Conservation (phyloP, 192 early-diverging fungal genomes). For the Coemansia javaensis region DNA sequence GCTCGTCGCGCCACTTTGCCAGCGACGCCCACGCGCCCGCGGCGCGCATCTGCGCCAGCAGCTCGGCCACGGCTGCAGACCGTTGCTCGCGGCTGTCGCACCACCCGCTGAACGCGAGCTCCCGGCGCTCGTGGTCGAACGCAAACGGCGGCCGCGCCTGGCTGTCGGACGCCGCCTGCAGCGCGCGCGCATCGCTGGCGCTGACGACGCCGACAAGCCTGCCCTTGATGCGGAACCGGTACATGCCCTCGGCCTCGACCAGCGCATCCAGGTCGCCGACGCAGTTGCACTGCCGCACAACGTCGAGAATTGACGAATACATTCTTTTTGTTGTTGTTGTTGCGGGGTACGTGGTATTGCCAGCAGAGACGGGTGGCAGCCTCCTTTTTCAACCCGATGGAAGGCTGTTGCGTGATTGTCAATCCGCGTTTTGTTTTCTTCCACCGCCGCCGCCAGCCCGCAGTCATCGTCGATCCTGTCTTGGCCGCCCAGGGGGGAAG, state of each 20-base stretch:
- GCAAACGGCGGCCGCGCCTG: conserved; percentile 4
- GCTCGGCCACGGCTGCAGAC: conserved; percentile 6
- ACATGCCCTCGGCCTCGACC: background rate
- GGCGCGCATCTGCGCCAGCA: conserved; percentile 10
- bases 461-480: too few species aligned
- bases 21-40: conserved; percentile 21
- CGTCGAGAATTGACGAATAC: background rate
- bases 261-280: background rate
- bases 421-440: too few species aligned
- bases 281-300: conserved; percentile 3
- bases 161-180: background rate
- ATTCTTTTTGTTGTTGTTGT: too few species aligned
- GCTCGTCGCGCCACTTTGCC: conserved; percentile 76
- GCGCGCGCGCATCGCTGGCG: background rate
- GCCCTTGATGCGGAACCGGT: background rate
- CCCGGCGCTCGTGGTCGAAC: conserved; percentile 1
- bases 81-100: conserved; percentile 2
- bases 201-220: conserved; percentile 1
- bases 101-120: conserved; percentile 4
- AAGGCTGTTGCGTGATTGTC: too few species aligned
- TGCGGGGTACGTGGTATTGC: too few species aligned
- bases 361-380: too few species aligned
- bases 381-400: too few species aligned
- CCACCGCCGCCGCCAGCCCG: too few species aligned
- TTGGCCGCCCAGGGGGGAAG: too few species aligned